phyloP scores from a whole-genome alignment of 1,284 basidiomycete species.

The Wallemia ichthyophaga region DNA sequence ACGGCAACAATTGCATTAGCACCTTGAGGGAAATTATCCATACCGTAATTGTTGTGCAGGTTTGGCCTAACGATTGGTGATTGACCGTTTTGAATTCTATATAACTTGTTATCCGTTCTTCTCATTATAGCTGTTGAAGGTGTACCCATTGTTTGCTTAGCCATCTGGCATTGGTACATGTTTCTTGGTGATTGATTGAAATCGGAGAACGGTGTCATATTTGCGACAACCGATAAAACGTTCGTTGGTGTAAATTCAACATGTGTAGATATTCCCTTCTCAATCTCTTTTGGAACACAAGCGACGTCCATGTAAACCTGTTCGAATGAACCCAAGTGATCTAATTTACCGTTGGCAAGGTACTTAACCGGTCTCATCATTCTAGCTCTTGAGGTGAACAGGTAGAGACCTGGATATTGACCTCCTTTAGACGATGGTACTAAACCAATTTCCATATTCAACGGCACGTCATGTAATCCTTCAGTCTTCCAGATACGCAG shows the following conservation, averaged over 20 bases:
- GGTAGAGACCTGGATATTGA: slow-evolving; percentile 84
- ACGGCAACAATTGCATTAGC: slow-evolving; percentile 96
- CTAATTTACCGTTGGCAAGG: slow-evolving; percentile 51
- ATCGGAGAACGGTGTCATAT: slow-evolving; percentile 42
- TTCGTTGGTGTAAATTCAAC: slow-evolving; percentile 84
- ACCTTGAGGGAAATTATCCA: slow-evolving; percentile 95
- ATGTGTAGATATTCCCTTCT: slow-evolving; percentile 51
- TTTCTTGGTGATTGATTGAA: slow-evolving; percentile 53
- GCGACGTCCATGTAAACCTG: slow-evolving; percentile 99
- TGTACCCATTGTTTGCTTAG: slow-evolving; percentile 99
- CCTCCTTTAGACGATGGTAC: slow-evolving; percentile 73
- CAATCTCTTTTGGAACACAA: slow-evolving; percentile 63
- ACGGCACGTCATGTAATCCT: slow-evolving; percentile 43
- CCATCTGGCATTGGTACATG: slow-evolving; percentile 55
- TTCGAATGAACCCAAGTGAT: slow-evolving; percentile 86
- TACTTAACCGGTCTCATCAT: slow-evolving; percentile 98
- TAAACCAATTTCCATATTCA: slow-evolving; percentile 83
- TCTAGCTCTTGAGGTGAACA: slow-evolving; percentile 60
- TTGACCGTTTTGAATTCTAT: slow-evolving; percentile 80
- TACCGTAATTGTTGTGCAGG: slow-evolving; percentile 82
- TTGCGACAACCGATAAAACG: slow-evolving; percentile 49
- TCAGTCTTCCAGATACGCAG: slow-evolving; percentile 92
- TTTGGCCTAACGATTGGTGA: slow-evolving; percentile 77
- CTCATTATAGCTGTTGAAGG: slow-evolving; percentile 69
- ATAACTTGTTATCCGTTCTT: slow-evolving; percentile 95